Base-by-base conservation (phyloP, 2,329 filamentous ascomycete genomes). In the Fusarium graminum region DNA sequence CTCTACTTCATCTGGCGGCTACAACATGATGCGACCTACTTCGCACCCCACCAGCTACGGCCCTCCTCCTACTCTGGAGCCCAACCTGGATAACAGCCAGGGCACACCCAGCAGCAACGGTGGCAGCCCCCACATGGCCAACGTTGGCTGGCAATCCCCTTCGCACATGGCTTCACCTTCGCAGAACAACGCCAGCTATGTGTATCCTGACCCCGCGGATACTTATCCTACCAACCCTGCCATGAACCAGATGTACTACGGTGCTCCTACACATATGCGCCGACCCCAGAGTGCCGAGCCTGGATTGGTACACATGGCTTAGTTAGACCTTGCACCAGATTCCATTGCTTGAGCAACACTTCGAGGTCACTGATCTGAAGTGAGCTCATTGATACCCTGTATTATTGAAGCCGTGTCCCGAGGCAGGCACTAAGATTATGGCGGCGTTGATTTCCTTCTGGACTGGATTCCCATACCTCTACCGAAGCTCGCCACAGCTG, bases 131-230 rank as follows among this genome's bases (percentile, higher is more conserved):
- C 94, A 97, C 77, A 92, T 97, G 88, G 80, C 81, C 63, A 88
- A 85, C 62, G 85, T 92, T 64, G 91, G 92, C 53, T 97, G 94
- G 94, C 91, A 93, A 68, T 96, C 93, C 6, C 93, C 93, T 6
- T 88, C 89, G 3, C 91, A 94, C 69, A 87, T 88, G 66, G 85
- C 86, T 30, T 88, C 93, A 68, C 88, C 90, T 11, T 90, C 91
- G 10, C 91, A 93, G 63, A 79, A 82, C 42, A 86, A 85, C 42
- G 88, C 86, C 47, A 83, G 83, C 65, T 94, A 93, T 67, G 88
- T 92, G 63, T 97, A 96, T 74, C 88, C 90, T 9, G 96, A 97
- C 70, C 91, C 92, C 0, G 58, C 65, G 40, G 93, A 97, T 70
- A 87, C 88, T 26, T 90, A 90, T 62, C 85, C 85, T 34, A 84